phyloP scores from a whole-genome alignment of 768 basidiomycete species.

The Scleroderma citrinum region DNA sequence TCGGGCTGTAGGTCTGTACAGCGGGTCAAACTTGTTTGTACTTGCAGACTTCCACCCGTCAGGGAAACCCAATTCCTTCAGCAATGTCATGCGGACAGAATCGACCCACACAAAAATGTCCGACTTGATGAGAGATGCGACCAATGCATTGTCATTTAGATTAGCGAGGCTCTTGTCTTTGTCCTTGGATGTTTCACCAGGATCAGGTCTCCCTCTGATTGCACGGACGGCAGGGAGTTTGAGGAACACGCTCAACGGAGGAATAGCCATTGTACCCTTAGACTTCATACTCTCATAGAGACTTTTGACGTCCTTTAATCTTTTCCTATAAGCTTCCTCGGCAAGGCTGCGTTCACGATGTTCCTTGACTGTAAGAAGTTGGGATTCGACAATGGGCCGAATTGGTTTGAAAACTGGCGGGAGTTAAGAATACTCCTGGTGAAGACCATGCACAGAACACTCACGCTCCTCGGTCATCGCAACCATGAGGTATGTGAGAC shows the following conservation, averaged over 20 bases:
- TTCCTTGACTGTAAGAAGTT: conserved; percentile 24
- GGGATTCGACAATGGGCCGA: conserved; percentile 18
- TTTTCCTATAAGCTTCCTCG: conserved; percentile 38
- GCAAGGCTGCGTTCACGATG: conserved; percentile 29
- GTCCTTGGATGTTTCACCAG: not conserved
- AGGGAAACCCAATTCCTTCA: conserved; percentile 41
- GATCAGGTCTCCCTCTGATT: conserved; percentile 24
- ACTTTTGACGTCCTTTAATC: conserved; percentile 18
- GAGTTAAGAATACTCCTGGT: not conserved
- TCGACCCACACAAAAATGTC: conserved; percentile 48
- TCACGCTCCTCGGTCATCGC: conserved; percentile 32
- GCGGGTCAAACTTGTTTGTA: conserved; percentile 44
- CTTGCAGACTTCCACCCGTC: conserved; percentile 46
- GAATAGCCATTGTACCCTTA: conserved; percentile 28
- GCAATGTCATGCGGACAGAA: conserved; percentile 39
- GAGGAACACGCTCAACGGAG: conserved; percentile 43
- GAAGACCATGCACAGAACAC: conserved; percentile 3
- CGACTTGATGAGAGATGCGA: conserved; percentile 32
- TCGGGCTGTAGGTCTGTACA: conserved; percentile 50
- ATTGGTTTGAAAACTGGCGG: conserved; percentile 18
- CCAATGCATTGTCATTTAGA: conserved; percentile 25
- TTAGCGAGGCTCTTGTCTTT: conserved; percentile 1
- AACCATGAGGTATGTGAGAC: conserved; percentile 37
- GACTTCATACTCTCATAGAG: not conserved
- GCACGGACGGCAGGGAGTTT: conserved; percentile 40